Evolutionary conservation across 345 rosid genomes (phyloP), one percentile per base, ranked within the genome.

Genomic region (Citrus hindsii): DNA sequence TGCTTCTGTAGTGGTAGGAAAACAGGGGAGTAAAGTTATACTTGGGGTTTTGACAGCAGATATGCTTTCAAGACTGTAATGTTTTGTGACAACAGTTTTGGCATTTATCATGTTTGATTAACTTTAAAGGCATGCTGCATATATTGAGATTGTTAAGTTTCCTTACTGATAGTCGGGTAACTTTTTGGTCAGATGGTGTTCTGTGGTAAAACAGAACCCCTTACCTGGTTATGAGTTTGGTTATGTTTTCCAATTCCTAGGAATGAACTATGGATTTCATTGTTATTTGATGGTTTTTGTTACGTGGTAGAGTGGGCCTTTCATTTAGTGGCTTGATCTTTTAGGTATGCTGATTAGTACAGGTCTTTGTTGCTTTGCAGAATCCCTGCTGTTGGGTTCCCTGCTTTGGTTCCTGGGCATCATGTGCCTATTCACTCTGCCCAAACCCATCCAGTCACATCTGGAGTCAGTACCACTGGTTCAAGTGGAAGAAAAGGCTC

Each of bases 371-470:
- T 70, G 59, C n/a, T 62, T 22, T 88, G 86, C 90, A 90, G 94
- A 95, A 93, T 91, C 99, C 97, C 99, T 95, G 99, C 97, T 90
- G 99, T 89, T 92, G 99, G 99, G 95, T 95, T 95, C 99, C 99
- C 98, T 95, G 99, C 92, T 92, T 84, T 95, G 98, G 97, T 89
- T 85, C 87, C 89, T 95, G 94, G 86, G 87, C 86, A 85, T 88
- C 98, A 87, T 88, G 80, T 89, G 94, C 93, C 94, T 82, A 69
- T 90, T 82, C 85, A 78, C 81, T 62, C 88, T 77, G 84, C 88
- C 89, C 78, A 58, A 9, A 19, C 46, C 70, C 46, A 81, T 82
- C 79, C 83, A 63, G 80, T 78, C 77, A 79, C 73, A 67, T 71
- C 88, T 79, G 82, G 88, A 79, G 80, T 74, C 38, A 82, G 75